A percentile compares a stretch with the other conserved stretches of the same genome.
Evolutionary conservation across 306 rosid genomes (phyloP).

Genomic region (Erythrophleum fordii): DNA sequence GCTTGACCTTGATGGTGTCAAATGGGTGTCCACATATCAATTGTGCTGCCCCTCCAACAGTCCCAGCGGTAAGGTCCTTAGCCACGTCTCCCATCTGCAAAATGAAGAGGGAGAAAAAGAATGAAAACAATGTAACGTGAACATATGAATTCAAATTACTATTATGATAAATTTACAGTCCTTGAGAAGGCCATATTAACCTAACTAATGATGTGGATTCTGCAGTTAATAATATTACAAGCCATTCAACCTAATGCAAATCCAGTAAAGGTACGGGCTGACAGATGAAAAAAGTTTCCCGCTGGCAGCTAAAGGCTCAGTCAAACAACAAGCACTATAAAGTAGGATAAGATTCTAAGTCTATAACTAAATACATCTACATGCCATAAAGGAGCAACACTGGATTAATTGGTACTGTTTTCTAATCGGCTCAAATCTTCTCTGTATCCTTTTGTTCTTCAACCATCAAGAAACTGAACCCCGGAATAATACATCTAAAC

Average conservation of each 20-base stretch:
- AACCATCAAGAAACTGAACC: background rate
- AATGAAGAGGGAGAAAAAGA: slow-evolving; percentile 1
- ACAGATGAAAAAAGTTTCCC: background rate
- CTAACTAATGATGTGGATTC: background rate
- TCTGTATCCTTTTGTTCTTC: slow-evolving; percentile 8
- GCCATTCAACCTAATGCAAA: background rate
- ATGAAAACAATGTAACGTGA: background rate
- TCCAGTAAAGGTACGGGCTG: background rate
- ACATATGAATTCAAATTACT: slow-evolving; percentile 1
- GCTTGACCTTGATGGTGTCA: slow-evolving; percentile 97
- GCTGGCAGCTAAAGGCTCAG: background rate
- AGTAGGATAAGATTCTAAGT: background rate
- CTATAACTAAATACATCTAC: background rate
- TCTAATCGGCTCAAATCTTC: background rate
- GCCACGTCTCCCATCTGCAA: slow-evolving; percentile 90
- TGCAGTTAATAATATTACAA: background rate
- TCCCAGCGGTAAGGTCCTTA: slow-evolving; percentile 91
- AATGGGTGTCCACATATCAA: slow-evolving; percentile 90
- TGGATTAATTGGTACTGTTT: background rate
- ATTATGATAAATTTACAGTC: background rate
- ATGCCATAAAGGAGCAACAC: background rate
- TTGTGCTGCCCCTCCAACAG: slow-evolving; percentile 95
- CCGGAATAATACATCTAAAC: background rate
- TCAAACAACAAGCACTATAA: background rate
- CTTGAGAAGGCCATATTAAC: background rate